Evolutionary conservation across 1,284 basidiomycete genomes (phyloP).

Genomic region (Ustilago crameri): DNA sequence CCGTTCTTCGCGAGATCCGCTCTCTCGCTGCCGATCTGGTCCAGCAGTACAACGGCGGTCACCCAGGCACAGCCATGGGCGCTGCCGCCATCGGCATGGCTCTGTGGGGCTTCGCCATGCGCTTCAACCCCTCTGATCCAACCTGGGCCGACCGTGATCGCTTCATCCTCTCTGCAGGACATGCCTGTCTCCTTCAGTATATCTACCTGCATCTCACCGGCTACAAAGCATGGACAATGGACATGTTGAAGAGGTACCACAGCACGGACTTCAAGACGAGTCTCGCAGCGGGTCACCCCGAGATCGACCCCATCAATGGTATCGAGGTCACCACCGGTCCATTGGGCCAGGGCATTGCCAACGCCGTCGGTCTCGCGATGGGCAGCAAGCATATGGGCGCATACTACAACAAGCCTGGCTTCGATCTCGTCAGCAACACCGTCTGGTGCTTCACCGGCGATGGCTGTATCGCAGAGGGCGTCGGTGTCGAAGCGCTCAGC

Average conservation of each 20-base stretch:
- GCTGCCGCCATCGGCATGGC: constrained; percentile 88
- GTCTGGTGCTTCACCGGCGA: constrained; percentile 69
- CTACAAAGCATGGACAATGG: constrained; percentile 78
- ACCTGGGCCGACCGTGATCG: constrained; percentile 74
- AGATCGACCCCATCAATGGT: constrained; percentile 81
- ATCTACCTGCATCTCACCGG: constrained; percentile 82
- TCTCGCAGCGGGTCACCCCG: constrained; percentile 78
- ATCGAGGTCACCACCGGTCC: constrained; percentile 96
- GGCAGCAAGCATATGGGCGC: constrained; percentile 90
- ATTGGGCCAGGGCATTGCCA: constrained; percentile 86
- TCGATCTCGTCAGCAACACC: constrained; percentile 85
- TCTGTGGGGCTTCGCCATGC: constrained; percentile 80
- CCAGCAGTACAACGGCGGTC: constrained; percentile 76
- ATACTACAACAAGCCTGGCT: constrained; percentile 85
- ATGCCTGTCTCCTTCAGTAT: constrained; percentile 74
- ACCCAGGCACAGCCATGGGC: constrained; percentile 71
- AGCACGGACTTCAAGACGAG: constrained; percentile 77
- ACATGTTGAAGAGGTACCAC: constrained; percentile 76
- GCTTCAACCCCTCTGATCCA: constrained; percentile 84
- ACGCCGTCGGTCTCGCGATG: constrained; percentile 90
- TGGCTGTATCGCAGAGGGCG: constrained; percentile 71
- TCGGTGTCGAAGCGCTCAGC: constrained; percentile 68
- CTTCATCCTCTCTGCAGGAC: constrained; percentile 78
- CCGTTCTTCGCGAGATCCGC: constrained; percentile 66
- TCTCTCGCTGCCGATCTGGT: constrained; percentile 45